These are phyloP conservation scores for Brassica rapa DNA, from an alignment of 345 rosid genomes.

Conservation along the genomic window DNA sequence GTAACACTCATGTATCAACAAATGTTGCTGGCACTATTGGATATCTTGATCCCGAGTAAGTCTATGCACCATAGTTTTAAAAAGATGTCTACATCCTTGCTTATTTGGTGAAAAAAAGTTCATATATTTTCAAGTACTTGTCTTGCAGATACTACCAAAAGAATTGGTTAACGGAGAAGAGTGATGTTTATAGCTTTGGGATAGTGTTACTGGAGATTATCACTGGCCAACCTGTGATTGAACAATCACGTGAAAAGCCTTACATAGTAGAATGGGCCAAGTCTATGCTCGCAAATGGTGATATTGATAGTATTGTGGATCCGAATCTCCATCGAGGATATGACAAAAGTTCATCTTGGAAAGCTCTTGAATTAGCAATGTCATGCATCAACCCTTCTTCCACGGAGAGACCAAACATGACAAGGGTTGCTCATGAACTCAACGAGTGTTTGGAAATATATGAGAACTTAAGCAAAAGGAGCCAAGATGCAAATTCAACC, in stretches of 20 bases:
- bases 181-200: conserved; percentile 57
- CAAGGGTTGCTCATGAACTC: conserved; percentile 34
- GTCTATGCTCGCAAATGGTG: conserved; percentile 25
- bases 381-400: conserved; percentile 30
- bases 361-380: conserved; percentile 40
- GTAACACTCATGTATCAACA: conserved; percentile 32
- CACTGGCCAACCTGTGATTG: conserved; percentile 40
- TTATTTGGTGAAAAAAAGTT: background rate
- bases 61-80: background rate
- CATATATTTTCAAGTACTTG: background rate
- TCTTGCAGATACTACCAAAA: conserved; percentile 40
- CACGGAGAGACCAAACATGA: conserved; percentile 40
- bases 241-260: background rate
- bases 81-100: background rate
- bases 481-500: conserved; percentile 7
- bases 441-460: conserved; percentile 36
- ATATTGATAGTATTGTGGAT: conserved; percentile 32
- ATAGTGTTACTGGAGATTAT: conserved; percentile 46
- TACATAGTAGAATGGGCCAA: conserved; percentile 35
- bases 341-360: conserved; percentile 32
- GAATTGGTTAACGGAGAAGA: conserved; percentile 44
- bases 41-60: conserved; percentile 58
- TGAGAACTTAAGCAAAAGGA: background rate
- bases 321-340: conserved; percentile 25
- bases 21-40: conserved; percentile 39